These are phyloP conservation scores for Paecilomyces formosus DNA, from an alignment of 2,329 filamentous ascomycete genomes.

Conservation along the genomic window DNA sequence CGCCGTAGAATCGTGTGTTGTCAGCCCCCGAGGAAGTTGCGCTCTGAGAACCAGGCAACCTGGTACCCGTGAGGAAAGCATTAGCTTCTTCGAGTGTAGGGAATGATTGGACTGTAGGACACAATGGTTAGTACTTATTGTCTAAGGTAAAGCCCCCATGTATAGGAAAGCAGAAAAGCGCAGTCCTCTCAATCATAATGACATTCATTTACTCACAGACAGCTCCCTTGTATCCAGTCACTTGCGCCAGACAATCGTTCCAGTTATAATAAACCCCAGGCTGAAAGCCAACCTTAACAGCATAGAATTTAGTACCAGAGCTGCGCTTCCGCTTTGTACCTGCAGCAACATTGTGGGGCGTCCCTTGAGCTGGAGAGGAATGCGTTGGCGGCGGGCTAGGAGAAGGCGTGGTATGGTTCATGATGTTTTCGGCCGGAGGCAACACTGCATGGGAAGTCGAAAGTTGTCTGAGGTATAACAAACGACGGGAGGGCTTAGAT, in stretches of 20 bases:
- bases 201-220: conserved; percentile 49
- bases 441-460: background rate
- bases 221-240: conserved; percentile 58
- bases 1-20: conserved; percentile 51
- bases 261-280: conserved; percentile 59
- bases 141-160: background rate
- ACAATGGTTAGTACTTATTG: background rate
- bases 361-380: conserved; percentile 16
- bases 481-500: background rate
- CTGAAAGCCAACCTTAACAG: conserved; percentile 51
- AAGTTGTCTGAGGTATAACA: background rate
- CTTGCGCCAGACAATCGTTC: conserved; percentile 55
- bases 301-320: conserved; percentile 52
- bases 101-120: conserved; percentile 68
- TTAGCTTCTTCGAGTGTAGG: conserved; percentile 65
- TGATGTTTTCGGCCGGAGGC: conserved; percentile 9
- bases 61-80: conserved; percentile 62
- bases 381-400: conserved; percentile 25
- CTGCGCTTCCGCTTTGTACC: conserved; percentile 52
- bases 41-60: conserved; percentile 26
- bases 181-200: background rate
- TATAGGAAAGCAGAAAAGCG: no score
- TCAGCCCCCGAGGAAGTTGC: conserved; percentile 27
- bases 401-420: conserved; percentile 27
- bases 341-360: conserved; percentile 23